Percentiles rank a stretch among this genome's conserved stretches.
These are phyloP conservation scores for Talaromyces wortmannii DNA, from an alignment of 495 filamentous ascomycete species.

Conservation along the genomic window DNA sequence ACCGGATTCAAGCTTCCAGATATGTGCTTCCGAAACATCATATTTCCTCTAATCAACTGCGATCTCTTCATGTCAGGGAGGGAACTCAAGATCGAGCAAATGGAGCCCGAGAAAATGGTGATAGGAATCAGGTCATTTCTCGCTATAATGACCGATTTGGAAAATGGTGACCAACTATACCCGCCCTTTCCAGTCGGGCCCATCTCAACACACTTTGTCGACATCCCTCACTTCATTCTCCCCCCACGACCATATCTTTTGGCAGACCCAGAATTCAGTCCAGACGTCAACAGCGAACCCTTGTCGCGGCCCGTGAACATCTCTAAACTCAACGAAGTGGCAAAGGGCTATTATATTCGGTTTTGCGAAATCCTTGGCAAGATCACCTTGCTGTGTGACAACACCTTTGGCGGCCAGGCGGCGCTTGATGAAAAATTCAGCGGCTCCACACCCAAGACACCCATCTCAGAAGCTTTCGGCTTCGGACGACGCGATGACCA, in stretches of 20 bases:
- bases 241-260: constrained; percentile 33
- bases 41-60: constrained; percentile 91
- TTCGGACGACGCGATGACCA: constrained; percentile 81
- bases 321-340: constrained; percentile 62
- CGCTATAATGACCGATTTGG: constrained; percentile 87
- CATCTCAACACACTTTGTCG: constrained; percentile 36
- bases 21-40: constrained; percentile 81
- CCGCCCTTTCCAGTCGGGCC: constrained; percentile 71
- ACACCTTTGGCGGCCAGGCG: constrained; percentile 93
- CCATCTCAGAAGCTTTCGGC: constrained; percentile 88
- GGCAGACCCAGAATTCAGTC: constrained; percentile 24
- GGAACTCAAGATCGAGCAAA: constrained; percentile 81
- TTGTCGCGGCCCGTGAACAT: constrained; percentile 66
- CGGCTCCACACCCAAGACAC: constrained; percentile 80
- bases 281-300: constrained; percentile 21
- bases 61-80: constrained; percentile 70
- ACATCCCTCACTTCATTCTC: constrained; percentile 23
- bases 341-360: constrained; percentile 74
- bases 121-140: constrained; percentile 93
- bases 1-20: constrained; percentile 93
- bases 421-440: constrained; percentile 92
- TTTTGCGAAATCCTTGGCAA: constrained; percentile 96
- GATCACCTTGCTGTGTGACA: constrained; percentile 92
- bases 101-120: constrained; percentile 94
- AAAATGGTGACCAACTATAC: constrained; percentile 68